Evolutionary conservation across 192 early-diverging fungal genomes (phyloP), one percentile per base, ranked within the genome.

Genomic region (Chytriomyces sp.): DNA sequence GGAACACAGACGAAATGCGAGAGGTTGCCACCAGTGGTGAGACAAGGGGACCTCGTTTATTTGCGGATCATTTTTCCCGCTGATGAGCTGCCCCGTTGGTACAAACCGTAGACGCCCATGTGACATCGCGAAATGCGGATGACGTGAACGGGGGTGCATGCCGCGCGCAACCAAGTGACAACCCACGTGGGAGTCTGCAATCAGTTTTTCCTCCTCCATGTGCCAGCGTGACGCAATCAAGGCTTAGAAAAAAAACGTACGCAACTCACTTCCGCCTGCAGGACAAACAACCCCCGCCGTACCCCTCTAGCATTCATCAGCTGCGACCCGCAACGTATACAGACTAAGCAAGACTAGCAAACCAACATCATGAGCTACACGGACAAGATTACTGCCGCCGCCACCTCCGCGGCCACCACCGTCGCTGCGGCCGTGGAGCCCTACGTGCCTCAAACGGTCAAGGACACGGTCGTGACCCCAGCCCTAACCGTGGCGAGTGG

Each of bases 401-500:
- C 33, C 25, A 33, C 33, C 33, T 22, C 33, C 30, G 59, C 59
- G 25, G 63, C 63, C 10, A 19, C 30, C 25, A n/a, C 59, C 59
- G 59, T 10, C 25, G 63, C 40, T 10, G 63, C 37, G 8, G 41
- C 40, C 10, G 57, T 70, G 10, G 49, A 52, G 68, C 68, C 68
- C 7, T 70, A 34, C 39, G 68, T 70, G 10, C 68, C 68, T 22
- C 32, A 28, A n/a, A 34, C 33, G 7, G 39, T 70, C 56, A 70
- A 70, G 56, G 56, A 57, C 25, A 38, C 14, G 25, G 57, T 70
- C 28, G 54, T 70, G 5, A n/a, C 57, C 14, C 68, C 68, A 3
- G 31, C 55, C 37, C 30, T 40, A 5, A 37, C 38, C n/a, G 76
- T 56, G 30, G 78, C 78, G 10, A 17, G 17, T 31, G 33, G 37